These are phyloP conservation scores for Nicotiana paniculata DNA, from an alignment of 257 asterid species.

Conservation along the genomic window DNA sequence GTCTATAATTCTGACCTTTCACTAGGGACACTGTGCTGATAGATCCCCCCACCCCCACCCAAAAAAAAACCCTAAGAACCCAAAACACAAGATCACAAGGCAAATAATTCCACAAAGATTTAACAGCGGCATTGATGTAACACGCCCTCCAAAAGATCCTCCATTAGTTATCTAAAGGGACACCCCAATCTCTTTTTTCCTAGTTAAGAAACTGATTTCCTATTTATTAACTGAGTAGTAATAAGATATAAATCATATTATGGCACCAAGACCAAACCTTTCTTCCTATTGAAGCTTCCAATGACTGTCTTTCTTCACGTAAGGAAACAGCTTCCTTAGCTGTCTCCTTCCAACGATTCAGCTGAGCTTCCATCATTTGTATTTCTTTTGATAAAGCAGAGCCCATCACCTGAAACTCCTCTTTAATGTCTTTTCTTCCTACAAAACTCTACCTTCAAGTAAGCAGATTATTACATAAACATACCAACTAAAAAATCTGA, in stretches of 20 bases:
- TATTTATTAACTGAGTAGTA: neutral
- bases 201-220: neutral
- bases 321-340: constrained; percentile 80
- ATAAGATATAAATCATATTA: neutral
- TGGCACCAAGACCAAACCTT: constrained; percentile 44
- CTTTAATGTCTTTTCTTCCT: constrained; percentile 82
- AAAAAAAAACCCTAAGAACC: neutral
- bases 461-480: constrained; percentile 21
- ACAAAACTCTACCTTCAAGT: constrained; percentile 21
- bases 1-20: neutral
- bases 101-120: neutral
- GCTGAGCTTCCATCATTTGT: constrained; percentile 77
- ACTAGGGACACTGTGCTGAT: neutral
- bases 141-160: neutral
- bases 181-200: neutral
- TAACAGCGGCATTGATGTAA: neutral
- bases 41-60: neutral
- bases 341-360: constrained; percentile 73
- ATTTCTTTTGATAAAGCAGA: constrained; percentile 87
- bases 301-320: constrained; percentile 61
- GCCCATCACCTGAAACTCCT: constrained; percentile 85
- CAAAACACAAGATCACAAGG: neutral
- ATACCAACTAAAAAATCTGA: constrained; percentile 4
- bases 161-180: neutral
- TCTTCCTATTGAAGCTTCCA: constrained; percentile 44